Evolutionary conservation across 306 rosid genomes (phyloP), one percentile per base, ranked within the genome.

Genomic region (Trifolium pratense): DNA sequence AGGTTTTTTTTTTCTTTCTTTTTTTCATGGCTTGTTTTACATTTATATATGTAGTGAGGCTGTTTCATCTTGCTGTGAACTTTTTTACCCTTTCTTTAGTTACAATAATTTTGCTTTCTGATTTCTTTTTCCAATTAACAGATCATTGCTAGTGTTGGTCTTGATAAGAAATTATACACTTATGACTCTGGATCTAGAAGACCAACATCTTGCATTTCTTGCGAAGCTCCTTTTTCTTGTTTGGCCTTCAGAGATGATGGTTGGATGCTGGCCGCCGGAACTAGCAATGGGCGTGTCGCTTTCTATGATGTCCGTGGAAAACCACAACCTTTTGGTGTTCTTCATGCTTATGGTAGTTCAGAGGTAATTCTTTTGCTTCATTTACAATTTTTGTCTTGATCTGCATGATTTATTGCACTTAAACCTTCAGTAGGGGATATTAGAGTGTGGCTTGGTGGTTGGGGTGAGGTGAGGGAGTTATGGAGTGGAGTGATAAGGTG

Each of bases 241-340:
- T 78, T 95, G 86, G 93, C 93, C 83, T 95, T 86, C 82, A 85
- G 87, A 87, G 99, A 92, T 73, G 97, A 95, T 82, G 99, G 99
- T 74, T 90, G 76, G 91, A 87, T 89, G 86, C 90, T 95, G 55
- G 97, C 96, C 61, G 97, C 97, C 75, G 99, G 97, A 86, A 95
- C 97, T 59, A 90, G 99, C 86, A 92, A 89, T 70, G 99, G 99
- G 36, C 89, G 90, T 40, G 97, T 95, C 70, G 97, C 90, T 58
- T 90, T 95, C 88, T 92, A 92, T 65, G 97, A 95, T 78, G 92
- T 95, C 61, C 97, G 97, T 73, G 97, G 96, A 75, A 95, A 95
- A 78, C 97, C 96, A 46, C 93, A 92, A 81, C 99, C 99, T 63
- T 81, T 88, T 76, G 91, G 84, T 53, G 93, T 89, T 83, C 97